Evolutionary conservation across 2,329 filamentous ascomycete species (phyloP).

Genomic region (Cryphonectria naterciae): DNA sequence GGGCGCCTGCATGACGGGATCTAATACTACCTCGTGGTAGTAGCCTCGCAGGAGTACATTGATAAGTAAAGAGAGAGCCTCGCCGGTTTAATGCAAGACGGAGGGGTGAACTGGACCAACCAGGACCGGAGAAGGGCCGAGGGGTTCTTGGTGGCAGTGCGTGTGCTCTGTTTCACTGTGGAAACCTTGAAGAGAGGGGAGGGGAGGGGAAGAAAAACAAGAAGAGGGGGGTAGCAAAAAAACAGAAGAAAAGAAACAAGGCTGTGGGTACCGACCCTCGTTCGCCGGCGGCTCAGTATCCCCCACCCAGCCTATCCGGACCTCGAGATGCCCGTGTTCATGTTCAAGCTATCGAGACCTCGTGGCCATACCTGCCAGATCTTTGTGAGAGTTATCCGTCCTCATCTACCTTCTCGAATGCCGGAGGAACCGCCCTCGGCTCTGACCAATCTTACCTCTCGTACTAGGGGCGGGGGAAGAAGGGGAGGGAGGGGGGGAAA

Average conservation of each 20-base stretch:
- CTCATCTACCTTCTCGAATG: neutral
- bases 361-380: neutral
- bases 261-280: neutral
- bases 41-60: neutral
- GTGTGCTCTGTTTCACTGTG: neutral
- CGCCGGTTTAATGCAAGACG: neutral
- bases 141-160: neutral
- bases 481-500: neutral
- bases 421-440: neutral
- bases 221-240: neutral
- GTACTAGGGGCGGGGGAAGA: neutral
- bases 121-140: neutral
- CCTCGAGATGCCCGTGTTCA: neutral
- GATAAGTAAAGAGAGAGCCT: neutral
- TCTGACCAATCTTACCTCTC: neutral
- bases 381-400: neutral
- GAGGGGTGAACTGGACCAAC: neutral
- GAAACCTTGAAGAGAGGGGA: neutral
- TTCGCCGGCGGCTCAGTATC: neutral
- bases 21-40: neutral
- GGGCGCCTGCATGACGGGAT: slow-evolving; percentile 9
- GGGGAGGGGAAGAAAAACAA: neutral
- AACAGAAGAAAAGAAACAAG: neutral
- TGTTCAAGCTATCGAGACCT: neutral
- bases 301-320: neutral